A percentile compares a stretch with the other conserved stretches of the same genome.
Evolutionary conservation across 2,329 filamentous ascomycete genomes (phyloP).

Genomic region (Alternaria brassicicola): DNA sequence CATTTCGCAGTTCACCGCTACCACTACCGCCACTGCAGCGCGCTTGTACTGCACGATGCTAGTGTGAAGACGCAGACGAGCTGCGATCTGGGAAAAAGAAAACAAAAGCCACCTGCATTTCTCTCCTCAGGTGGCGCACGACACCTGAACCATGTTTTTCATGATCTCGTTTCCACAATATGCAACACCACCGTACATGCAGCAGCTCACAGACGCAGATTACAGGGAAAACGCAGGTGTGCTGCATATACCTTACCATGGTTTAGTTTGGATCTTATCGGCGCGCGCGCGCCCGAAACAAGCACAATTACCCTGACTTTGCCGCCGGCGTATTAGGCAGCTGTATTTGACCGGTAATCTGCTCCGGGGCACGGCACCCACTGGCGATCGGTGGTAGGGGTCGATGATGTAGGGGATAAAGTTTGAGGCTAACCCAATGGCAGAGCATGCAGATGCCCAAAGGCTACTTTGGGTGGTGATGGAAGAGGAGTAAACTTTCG

Average conservation of each 20-base stretch:
- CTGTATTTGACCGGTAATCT: background rate
- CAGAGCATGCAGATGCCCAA: background rate
- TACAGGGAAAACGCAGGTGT: background rate
- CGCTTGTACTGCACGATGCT: background rate
- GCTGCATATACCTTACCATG: background rate
- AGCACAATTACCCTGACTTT: conserved; percentile 2
- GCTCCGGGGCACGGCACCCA: background rate
- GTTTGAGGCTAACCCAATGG: background rate
- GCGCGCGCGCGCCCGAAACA: background rate
- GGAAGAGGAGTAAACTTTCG: background rate
- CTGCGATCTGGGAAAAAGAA: background rate
- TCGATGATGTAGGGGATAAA: background rate
- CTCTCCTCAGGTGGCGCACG: background rate
- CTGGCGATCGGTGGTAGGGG: background rate
- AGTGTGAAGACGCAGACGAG: background rate
- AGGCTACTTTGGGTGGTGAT: background rate
- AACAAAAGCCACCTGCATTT: background rate
- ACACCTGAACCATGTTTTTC: background rate
- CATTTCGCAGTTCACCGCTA: conserved; percentile 1
- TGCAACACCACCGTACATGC: background rate
- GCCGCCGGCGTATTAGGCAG: background rate
- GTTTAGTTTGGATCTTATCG: background rate
- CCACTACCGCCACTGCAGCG: background rate
- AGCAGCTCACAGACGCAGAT: background rate
- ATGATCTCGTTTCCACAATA: background rate